Base-by-base conservation (phyloP, 1,284 basidiomycete species). In the Boletellus deceptivus region DNA sequence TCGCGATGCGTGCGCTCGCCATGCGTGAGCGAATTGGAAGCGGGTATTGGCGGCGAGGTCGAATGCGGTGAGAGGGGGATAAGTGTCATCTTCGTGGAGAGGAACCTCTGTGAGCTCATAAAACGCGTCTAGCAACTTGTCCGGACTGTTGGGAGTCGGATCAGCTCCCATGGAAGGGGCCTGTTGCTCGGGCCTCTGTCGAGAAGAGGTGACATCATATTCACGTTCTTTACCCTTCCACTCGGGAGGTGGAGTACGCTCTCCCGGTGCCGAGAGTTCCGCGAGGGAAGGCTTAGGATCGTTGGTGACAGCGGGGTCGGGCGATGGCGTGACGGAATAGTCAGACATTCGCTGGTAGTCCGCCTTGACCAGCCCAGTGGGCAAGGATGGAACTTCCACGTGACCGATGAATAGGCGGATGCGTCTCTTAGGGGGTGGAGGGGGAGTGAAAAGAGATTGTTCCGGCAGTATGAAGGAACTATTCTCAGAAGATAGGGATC, bases 391-490 rank as follows among this genome's bases (percentile, higher is more conserved):
- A 10, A 52, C 60, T 3, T 49, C 45, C 6, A 70, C 9, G 45
- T 57, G 41, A 40, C 59, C 54, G 3, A 67, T 33, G 27, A 53
- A 10, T 13, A 46, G 2, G 18, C 55, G 52, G 3, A 49, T 16
- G 1, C 46, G 63, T 49, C 25, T 53, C 40, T 34, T 55, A 11
- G 50, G 25, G 4, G 38, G 52, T 2, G 58, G 58, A 16, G 66
- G 59, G n/a, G 67, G 68, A 0, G 68, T 69, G 43, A 67, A 67
- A 36, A 70, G 63, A 7, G 63, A 65, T 9, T 44, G 51, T 17
- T 57, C 46, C 4, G 10, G 34, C 25, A 41, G 42, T 14, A 58
- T 43, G 2, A 55, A 46, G 6, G 68, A 47, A 36, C 52, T 54
- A 14, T 2, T 31, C 10, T 4, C 3, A 13, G 51, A 45, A n/a